phyloP scores from a whole-genome alignment of 257 asterid genomes.

The Verbena officinalis region DNA sequence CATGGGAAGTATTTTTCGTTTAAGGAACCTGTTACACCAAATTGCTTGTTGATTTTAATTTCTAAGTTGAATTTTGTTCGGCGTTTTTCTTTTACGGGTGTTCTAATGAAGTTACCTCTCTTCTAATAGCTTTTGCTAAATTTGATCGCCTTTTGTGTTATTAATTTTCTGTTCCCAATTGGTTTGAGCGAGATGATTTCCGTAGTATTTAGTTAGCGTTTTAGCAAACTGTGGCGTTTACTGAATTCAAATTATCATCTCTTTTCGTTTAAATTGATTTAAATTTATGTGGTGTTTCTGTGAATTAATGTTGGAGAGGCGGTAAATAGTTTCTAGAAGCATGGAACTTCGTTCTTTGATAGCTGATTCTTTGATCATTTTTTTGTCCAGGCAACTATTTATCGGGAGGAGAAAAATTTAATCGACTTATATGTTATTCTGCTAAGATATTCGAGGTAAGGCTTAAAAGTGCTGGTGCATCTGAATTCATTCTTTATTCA shows the following conservation, averaged over 20 bases:
- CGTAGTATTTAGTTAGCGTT: slow-evolving; percentile 4
- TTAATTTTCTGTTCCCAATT: not conserved
- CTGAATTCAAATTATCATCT: not conserved
- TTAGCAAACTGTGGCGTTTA: slow-evolving; percentile 11
- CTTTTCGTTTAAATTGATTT: not conserved
- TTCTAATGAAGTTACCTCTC: not conserved
- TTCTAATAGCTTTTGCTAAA: not conserved
- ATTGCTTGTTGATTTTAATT: slow-evolving; percentile 23
- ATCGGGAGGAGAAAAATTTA: slow-evolving; percentile 73
- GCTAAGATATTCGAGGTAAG: slow-evolving; percentile 79
- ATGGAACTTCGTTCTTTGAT: not conserved
- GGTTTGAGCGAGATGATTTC: slow-evolving; percentile 6
- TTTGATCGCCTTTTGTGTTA: slow-evolving; percentile 5
- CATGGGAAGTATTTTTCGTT: slow-evolving; percentile 1
- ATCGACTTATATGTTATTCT: slow-evolving; percentile 79
- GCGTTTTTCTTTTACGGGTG: not conserved
- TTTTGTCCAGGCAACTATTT: slow-evolving; percentile 63
- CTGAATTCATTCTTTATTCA: not conserved
- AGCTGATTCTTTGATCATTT: slow-evolving; percentile 17
- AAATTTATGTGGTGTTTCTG: slow-evolving; percentile 2
- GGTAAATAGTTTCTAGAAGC: not conserved
- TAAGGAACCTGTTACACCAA: slow-evolving; percentile 15
- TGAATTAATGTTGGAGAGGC: slow-evolving; percentile 5
- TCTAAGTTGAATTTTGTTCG: slow-evolving; percentile 15
- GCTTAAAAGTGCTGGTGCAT: slow-evolving; percentile 12